Evolutionary conservation across 2,329 filamentous ascomycete genomes (phyloP), one percentile per base, ranked within the genome.

Genomic region (Mycosphaerelloides madeirae): DNA sequence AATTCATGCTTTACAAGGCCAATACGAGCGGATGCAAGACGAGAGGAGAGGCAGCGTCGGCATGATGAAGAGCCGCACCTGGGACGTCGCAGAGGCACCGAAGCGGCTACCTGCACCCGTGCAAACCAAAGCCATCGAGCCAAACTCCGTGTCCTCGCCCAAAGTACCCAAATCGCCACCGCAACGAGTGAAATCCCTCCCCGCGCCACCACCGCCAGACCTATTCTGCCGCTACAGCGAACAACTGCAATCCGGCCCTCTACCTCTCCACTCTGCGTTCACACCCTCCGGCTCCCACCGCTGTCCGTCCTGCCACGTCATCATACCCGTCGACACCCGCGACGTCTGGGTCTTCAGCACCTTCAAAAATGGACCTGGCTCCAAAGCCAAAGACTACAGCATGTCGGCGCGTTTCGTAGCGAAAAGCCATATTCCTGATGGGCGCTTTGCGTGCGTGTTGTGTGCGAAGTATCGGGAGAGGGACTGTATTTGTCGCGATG

Each of bases 1-100:
- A 3, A 49, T 71, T 20, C 57, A 64, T 18, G 68, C 68, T 0
- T 54, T 71, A 18, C 44, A 54, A 36, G 56, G 44, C 3, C 56
- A 55, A 51, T 63, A 50, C n/a, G 43, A 50, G n/a, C 48, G 46
- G 28, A 31, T 53, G 39, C 25, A 31, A 9, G 9, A 25, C 22
- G 22, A 25, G 22, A 25, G 22, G 22, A 29, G 29, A 38, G 12
- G 28, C 28, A 41, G 32, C 38, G 13, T 13, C 16, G 36, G n/a
- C 25, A 13, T 19, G 25, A 31, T 20, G 31, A 39, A 14, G 38
- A 38, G 20, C 44, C 36, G 33, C 31, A 46, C 19, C 16, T 29
- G 20, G 25, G 22, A 33, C 31, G 43, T 18, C 42, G 34, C 12
- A 38, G 29, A n/a, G 31, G 6, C 22, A 9, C 9, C 22, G 22